phyloP scores from a whole-genome alignment of 1,284 basidiomycete genomes.

The Austroboletus niveus region DNA sequence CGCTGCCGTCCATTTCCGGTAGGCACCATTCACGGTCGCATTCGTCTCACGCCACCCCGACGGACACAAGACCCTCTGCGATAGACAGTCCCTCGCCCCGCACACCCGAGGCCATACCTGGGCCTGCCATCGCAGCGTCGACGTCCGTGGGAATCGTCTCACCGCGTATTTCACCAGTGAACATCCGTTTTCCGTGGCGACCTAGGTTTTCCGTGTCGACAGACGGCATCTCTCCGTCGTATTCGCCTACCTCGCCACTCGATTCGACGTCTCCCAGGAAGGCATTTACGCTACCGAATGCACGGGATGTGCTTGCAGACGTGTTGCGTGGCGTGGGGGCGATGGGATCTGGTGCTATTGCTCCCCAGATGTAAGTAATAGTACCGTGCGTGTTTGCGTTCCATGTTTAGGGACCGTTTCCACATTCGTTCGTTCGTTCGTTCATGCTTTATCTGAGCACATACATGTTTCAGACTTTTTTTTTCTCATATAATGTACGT shows the following conservation, averaged over 20 bases:
- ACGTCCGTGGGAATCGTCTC: not conserved
- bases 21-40: constrained; percentile 10
- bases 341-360: constrained; percentile 14
- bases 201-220: constrained; percentile 7
- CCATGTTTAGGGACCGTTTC: not conserved
- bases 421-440: not conserved
- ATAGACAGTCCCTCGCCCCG: not conserved
- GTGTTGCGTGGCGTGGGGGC: constrained; percentile 29
- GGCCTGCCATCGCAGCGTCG: too few relatives aligned
- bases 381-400: too few relatives aligned
- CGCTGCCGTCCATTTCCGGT: constrained; percentile 24
- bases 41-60: constrained; percentile 4
- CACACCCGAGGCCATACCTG: not conserved
- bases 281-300: constrained; percentile 10
- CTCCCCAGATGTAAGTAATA: constrained; percentile 4
- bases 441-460: not conserved
- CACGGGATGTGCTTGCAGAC: constrained; percentile 26
- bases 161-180: not conserved
- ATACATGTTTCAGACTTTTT: too few relatives aligned
- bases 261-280: constrained; percentile 8
- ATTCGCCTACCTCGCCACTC: constrained; percentile 7
- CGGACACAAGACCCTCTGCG: not conserved
- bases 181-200: constrained; percentile 7
- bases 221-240: constrained; percentile 6
- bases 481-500: too few relatives aligned